Base-by-base conservation (phyloP, 306 rosid species). In the Citrullus colocynthis region DNA sequence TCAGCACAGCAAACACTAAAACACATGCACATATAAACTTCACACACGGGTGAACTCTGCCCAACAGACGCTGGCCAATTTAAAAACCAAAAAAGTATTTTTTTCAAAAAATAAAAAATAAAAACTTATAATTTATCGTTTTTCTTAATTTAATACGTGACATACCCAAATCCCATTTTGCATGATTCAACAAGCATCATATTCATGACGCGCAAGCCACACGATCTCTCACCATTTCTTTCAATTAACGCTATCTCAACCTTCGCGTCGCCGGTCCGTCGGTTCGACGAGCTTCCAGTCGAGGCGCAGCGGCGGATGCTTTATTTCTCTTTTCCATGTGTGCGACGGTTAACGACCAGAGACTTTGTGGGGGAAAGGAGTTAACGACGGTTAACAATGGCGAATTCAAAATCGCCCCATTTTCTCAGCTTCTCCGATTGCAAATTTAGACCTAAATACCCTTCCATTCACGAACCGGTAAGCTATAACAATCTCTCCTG, bases 351-450 rank as follows among this genome's bases (percentile, higher is more conserved):
- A 58, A 36, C 30, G 21, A 37, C 11, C 60, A 28, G 39, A 59
- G n/a, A 13, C 16, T 54, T 37, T 61, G 69, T 82, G 72, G 78
- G 61, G 21, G 49, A 52, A 34, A 58, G 85, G 15, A 83, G 86
- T 83, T 83, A 51, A 18, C 45, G 54, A 49, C 83, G 51, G 86
- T 83, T 83, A 45, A 66, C 39, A 55, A 55, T 32, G 78, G 64
- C 55, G 69, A 30, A 24, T 63, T 56, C 21, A 16, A 52, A 74
- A 75, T 64, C 75, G 5, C 79, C 75, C 75, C 75, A 32, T 51
- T 74, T 74, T 73, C 44, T 48, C 42, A 62, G 58, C 51, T 18
- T 66, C 52, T 66, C 16, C 52, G 18, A 10, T 39, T 18, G 48
- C 2, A n/a, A 66, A 66, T 66, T 41, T 41, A 39, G 41, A 41